Evolutionary conservation across 805 yeast species (phyloP).

Genomic region (Isabelozyma pseudorhagii): DNA sequence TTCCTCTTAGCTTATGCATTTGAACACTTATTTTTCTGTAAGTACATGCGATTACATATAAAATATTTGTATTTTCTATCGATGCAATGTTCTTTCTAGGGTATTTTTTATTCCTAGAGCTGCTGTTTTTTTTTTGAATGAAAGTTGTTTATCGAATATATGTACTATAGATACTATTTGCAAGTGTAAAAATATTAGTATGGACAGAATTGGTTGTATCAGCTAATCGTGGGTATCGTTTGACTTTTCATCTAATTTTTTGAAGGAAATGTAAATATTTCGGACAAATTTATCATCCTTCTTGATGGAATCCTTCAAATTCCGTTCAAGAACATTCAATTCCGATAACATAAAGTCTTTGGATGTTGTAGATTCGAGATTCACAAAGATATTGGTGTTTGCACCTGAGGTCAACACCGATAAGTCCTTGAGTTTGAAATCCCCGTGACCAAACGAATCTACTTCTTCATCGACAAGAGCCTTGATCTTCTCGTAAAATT

Average conservation of each 20-base stretch:
- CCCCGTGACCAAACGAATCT: slow-evolving; percentile 17
- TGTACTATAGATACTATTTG: too few relatives aligned
- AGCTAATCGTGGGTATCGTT: too few relatives aligned
- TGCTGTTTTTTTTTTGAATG: too few relatives aligned
- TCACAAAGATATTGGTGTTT: slow-evolving; percentile 40
- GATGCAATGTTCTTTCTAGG: too few relatives aligned
- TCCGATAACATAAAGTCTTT: slow-evolving; percentile 23
- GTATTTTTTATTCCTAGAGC: too few relatives aligned
- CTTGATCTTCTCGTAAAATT: slow-evolving; percentile 43
- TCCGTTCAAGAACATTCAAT: slow-evolving; percentile 28
- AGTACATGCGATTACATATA: too few relatives aligned
- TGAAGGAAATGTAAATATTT: slow-evolving; percentile 39
- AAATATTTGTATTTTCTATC: too few relatives aligned
- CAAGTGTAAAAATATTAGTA: too few relatives aligned
- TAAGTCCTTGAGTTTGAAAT: slow-evolving; percentile 37
- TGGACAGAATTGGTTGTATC: too few relatives aligned
- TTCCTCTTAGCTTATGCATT: too few relatives aligned
- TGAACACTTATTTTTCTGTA: too few relatives aligned
- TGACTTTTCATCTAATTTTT: slow-evolving; percentile 6
- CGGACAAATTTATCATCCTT: slow-evolving; percentile 41
- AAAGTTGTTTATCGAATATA: too few relatives aligned
- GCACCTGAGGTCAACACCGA: slow-evolving; percentile 59
- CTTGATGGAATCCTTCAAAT: slow-evolving; percentile 31
- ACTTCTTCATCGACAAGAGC: slow-evolving; percentile 35
- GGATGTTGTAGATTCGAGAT: slow-evolving; percentile 23